phyloP scores from a whole-genome alignment of 1,139 yeast species.

The Zygosaccharomyces sapae region DNA sequence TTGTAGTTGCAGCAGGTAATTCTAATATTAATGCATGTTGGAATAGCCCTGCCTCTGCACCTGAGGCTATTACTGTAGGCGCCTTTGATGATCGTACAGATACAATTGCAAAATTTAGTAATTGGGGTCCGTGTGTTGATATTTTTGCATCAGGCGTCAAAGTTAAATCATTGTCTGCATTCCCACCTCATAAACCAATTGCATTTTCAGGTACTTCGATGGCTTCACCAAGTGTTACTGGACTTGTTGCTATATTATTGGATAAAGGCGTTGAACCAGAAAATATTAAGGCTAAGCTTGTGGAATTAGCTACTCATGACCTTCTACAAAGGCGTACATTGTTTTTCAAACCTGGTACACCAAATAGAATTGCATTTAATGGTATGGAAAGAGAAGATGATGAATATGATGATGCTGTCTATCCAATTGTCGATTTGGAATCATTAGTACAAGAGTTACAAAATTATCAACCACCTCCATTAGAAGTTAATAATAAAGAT shows the following conservation, averaged over 20 bases:
- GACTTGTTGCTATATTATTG: slow-evolving; percentile 60
- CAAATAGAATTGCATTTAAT: slow-evolving; percentile 44
- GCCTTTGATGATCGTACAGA: slow-evolving; percentile 76
- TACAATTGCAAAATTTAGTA: slow-evolving; percentile 66
- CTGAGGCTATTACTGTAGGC: slow-evolving; percentile 73
- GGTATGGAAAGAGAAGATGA: slow-evolving; percentile 38
- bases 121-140: slow-evolving; percentile 88
- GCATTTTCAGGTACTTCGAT: slow-evolving; percentile 78
- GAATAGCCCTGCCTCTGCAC: slow-evolving; percentile 76
- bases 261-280: slow-evolving; percentile 52
- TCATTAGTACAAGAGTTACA: slow-evolving; percentile 22
- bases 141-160: slow-evolving; percentile 76
- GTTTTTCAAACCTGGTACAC: slow-evolving; percentile 43
- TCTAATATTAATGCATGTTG: slow-evolving; percentile 70
- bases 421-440: slow-evolving; percentile 27
- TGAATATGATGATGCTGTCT: slow-evolving; percentile 25
- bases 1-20: slow-evolving; percentile 88
- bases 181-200: slow-evolving; percentile 19
- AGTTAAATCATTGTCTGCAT: slow-evolving; percentile 41
- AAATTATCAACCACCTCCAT: slow-evolving; percentile 16
- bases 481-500: slow-evolving; percentile 7
- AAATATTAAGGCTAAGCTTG: slow-evolving; percentile 42
- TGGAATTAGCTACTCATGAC: slow-evolving; percentile 39
- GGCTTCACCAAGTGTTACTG: slow-evolving; percentile 80
- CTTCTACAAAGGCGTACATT: slow-evolving; percentile 38